phyloP scores from a whole-genome alignment of 1,284 basidiomycete genomes.

The Gomphus sp. region DNA sequence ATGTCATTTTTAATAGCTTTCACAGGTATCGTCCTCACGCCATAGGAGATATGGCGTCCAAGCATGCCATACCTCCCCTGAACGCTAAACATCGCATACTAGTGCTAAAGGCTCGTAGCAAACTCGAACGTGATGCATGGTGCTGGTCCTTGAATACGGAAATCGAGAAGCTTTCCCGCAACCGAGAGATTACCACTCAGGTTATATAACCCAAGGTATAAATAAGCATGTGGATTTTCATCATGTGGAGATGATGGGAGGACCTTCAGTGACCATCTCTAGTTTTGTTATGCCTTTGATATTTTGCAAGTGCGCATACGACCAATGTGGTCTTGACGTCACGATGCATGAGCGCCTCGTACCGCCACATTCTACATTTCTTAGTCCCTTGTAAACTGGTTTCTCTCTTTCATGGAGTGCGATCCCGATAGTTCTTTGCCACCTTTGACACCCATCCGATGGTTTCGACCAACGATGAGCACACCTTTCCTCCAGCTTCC shows the following conservation, averaged over 20 bases:
- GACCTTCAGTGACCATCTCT: too few relatives aligned
- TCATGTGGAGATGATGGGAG: background rate
- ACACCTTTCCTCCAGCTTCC: constrained; percentile 16
- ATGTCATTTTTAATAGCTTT: background rate
- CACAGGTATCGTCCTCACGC: constrained; percentile 14
- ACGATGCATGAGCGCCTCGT: background rate
- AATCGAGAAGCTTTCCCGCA: constrained; percentile 57
- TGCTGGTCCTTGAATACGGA: constrained; percentile 79
- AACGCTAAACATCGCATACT: constrained; percentile 53
- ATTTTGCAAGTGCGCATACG: background rate
- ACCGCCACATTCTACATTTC: too few relatives aligned
- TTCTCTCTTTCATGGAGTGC: constrained; percentile 5
- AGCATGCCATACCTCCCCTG: constrained; percentile 37
- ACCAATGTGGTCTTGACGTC: background rate
- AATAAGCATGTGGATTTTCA: background rate
- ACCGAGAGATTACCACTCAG: background rate
- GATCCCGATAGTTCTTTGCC: background rate
- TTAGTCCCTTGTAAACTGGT: background rate
- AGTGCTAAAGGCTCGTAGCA: constrained; percentile 67
- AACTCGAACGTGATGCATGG: constrained; percentile 80
- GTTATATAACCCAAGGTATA: background rate
- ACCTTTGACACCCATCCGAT: constrained; percentile 10
- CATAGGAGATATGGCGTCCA: background rate
- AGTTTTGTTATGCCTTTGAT: background rate
- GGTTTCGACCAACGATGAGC: constrained; percentile 14